These are phyloP conservation scores for Jaltomata sinuosa DNA, from an alignment of 257 asterid genomes.

Conservation along the genomic window DNA sequence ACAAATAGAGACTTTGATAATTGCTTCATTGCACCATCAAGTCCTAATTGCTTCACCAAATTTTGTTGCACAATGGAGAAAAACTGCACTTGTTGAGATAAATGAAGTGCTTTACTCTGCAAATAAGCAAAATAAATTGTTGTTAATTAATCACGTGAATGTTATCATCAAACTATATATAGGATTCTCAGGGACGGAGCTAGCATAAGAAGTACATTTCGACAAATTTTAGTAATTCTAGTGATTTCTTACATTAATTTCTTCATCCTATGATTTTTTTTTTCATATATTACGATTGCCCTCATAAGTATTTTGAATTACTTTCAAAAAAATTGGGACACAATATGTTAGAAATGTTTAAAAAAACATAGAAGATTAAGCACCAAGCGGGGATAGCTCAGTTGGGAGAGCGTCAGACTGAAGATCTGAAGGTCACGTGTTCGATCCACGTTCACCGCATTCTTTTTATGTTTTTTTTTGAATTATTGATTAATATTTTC, in stretches of 20 bases:
- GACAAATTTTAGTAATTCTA: neutral
- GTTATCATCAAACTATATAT: neutral
- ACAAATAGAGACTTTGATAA: conserved; percentile 49
- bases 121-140: neutral
- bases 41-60: conserved; percentile 31
- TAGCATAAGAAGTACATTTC: neutral
- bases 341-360: no score
- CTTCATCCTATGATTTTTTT: neutral
- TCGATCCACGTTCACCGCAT: conserved; percentile 99
- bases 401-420: conserved; percentile 98
- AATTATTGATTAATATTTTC: no score
- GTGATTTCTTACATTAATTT: neutral
- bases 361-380: no score
- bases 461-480: accelerated
- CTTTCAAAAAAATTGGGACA: accelerated
- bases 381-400: conserved; percentile 73
- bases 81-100: conserved; percentile 39
- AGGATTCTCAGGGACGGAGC: neutral
- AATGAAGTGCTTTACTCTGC: conserved; percentile 30
- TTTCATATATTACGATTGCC: neutral
- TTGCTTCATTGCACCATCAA: conserved; percentile 26
- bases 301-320: neutral
- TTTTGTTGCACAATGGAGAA: conserved; percentile 30
- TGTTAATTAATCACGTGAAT: neutral
- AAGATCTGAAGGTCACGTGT: conserved; percentile 89